Percentiles rank a stretch among this genome's conserved stretches.
phyloP scores from a whole-genome alignment of 441 rosid genomes.

The Theobroma grandiflorum region DNA sequence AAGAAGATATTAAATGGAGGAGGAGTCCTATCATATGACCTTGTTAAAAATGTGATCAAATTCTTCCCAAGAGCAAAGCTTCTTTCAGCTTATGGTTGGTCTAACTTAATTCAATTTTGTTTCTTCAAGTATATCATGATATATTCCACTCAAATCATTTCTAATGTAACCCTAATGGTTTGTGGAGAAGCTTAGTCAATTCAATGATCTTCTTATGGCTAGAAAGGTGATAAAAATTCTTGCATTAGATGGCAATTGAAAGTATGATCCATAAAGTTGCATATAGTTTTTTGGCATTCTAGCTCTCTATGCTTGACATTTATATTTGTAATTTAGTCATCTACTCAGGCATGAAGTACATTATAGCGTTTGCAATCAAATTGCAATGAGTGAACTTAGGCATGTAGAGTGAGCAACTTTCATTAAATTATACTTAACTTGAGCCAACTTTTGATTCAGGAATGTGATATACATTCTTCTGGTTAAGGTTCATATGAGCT shows the following conservation, averaged over 20 bases:
- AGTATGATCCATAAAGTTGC: background rate
- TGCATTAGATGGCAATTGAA: background rate
- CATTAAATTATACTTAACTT: background rate
- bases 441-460: slow-evolving; percentile 11
- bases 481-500: background rate
- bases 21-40: slow-evolving; percentile 66
- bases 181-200: background rate
- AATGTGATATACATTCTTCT: slow-evolving; percentile 2
- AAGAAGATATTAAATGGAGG: slow-evolving; percentile 86
- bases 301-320: background rate
- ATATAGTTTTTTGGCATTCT: background rate
- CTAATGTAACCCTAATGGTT: background rate
- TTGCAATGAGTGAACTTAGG: background rate
- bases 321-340: slow-evolving; percentile 3
- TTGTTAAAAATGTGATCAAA: slow-evolving; percentile 49
- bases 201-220: background rate
- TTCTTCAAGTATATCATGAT: background rate
- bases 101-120: slow-evolving; percentile 19
- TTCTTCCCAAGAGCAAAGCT: slow-evolving; percentile 76
- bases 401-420: background rate
- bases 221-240: background rate
- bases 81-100: slow-evolving; percentile 82
- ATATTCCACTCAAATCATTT: background rate
- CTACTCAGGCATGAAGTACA: background rate
- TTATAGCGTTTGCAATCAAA: background rate